Evolutionary conservation across 2,329 filamentous ascomycete species (phyloP).

Genomic region (Davidsoniella virescens): DNA sequence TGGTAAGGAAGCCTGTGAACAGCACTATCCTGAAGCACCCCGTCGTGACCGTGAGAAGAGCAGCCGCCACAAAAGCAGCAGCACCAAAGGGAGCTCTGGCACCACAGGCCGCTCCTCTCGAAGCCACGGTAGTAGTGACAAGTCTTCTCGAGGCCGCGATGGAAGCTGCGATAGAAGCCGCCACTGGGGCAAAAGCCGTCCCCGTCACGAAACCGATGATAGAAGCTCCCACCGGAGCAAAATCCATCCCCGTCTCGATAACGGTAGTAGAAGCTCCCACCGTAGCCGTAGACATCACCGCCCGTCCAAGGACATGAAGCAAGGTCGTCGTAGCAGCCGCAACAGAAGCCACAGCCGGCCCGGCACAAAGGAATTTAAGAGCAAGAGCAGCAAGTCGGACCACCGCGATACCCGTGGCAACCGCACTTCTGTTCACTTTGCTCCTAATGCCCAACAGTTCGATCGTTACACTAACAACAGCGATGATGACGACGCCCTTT

Average conservation of each 20-base stretch:
- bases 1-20: constrained; percentile 6
- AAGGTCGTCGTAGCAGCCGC: not conserved
- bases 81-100: not conserved
- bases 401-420: not conserved
- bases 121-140: not conserved
- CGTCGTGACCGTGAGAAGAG: not conserved
- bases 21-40: constrained; percentile 2
- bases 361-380: not conserved
- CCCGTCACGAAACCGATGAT: not conserved
- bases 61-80: not conserved
- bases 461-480: not conserved
- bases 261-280: not conserved
- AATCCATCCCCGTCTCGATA: not conserved
- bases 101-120: not conserved
- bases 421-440: not conserved
- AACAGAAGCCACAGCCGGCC: not conserved
- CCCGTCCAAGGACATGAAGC: not conserved
- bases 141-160: not conserved
- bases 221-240: not conserved
- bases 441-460: not conserved
- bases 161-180: not conserved
- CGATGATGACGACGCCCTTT: not conserved
- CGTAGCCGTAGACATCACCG: not conserved
- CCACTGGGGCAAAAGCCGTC: not conserved
- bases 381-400: not conserved